A percentile compares a stretch with the other conserved stretches of the same genome.
Conservation (phyloP, 2,329 filamentous ascomycete genomes). For the Juglanconis sp. region DNA sequence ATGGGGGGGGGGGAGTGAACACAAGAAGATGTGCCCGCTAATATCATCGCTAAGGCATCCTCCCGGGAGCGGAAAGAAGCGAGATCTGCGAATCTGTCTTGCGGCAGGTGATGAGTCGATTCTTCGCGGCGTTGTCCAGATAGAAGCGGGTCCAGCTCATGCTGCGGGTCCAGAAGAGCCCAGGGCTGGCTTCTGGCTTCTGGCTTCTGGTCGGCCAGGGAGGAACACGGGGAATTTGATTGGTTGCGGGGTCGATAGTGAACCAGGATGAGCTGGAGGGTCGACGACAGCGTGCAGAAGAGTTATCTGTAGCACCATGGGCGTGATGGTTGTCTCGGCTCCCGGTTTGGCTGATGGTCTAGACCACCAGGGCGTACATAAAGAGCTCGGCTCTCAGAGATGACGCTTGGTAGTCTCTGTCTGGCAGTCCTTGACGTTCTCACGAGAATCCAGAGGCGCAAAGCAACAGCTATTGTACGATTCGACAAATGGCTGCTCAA, state of each 20-base stretch:
- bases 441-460: no score
- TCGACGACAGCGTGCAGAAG: not conserved
- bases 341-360: not conserved
- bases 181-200: not conserved
- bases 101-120: slow-evolving; percentile 1
- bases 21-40: not conserved
- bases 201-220: not conserved
- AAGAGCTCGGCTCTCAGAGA: no score
- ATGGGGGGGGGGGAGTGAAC: not conserved
- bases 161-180: not conserved
- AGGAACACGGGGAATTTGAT: not conserved
- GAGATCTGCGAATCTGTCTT: slow-evolving; percentile 13
- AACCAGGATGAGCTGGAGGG: not conserved
- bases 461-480: not conserved
- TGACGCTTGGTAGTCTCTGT: not conserved
- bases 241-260: not conserved
- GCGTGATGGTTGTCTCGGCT: slow-evolving; percentile 3
- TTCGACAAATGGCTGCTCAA: not conserved
- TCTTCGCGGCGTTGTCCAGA: not conserved
- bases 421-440: no score
- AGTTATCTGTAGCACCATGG: not conserved
- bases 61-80: not conserved
- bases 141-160: not conserved
- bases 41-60: slow-evolving; percentile 3
- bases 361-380: not conserved